Evolutionary conservation across 768 basidiomycete species (phyloP).

Genomic region (Porpolomopsis calyptriformis): DNA sequence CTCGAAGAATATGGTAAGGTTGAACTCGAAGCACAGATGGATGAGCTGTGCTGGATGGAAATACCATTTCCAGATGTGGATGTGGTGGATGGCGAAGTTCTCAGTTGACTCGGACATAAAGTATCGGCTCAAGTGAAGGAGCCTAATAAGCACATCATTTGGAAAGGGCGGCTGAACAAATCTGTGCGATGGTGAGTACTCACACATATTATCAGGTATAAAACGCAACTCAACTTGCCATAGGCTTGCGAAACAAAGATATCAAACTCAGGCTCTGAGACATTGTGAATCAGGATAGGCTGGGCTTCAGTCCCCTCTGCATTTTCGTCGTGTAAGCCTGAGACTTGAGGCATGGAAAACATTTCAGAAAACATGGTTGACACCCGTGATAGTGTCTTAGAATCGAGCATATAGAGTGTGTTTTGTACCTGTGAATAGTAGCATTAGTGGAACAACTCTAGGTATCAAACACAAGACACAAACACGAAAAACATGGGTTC

Average conservation of each 20-base stretch:
- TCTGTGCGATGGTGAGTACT: not conserved
- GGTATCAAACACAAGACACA: not conserved
- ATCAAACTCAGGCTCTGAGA: conserved; percentile 1
- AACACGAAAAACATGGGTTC: conserved; percentile 1
- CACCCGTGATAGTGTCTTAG: not conserved
- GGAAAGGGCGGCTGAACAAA: not conserved
- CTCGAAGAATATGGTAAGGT: not conserved
- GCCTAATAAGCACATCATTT: not conserved
- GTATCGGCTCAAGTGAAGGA: not conserved
- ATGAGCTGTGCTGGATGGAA: not conserved
- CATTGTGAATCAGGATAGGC: not conserved
- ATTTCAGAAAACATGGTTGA: not conserved
- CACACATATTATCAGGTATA: too few relatives aligned
- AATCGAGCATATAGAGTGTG: conserved; percentile 2
- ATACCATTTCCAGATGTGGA: not conserved
- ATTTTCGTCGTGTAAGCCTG: too few relatives aligned
- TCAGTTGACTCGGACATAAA: not conserved
- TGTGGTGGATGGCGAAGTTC: not conserved
- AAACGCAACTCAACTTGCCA: not conserved
- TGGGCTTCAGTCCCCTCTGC: conserved; percentile 1
- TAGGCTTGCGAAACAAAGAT: conserved; percentile 4
- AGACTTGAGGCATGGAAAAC: not conserved
- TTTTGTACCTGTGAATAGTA: not conserved
- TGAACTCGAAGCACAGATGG: not conserved
- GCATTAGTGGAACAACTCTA: not conserved